A percentile compares a stretch with the other conserved stretches of the same genome.
Evolutionary conservation across 2,329 filamentous ascomycete genomes (phyloP).

Genomic region (Ustulina deusta): DNA sequence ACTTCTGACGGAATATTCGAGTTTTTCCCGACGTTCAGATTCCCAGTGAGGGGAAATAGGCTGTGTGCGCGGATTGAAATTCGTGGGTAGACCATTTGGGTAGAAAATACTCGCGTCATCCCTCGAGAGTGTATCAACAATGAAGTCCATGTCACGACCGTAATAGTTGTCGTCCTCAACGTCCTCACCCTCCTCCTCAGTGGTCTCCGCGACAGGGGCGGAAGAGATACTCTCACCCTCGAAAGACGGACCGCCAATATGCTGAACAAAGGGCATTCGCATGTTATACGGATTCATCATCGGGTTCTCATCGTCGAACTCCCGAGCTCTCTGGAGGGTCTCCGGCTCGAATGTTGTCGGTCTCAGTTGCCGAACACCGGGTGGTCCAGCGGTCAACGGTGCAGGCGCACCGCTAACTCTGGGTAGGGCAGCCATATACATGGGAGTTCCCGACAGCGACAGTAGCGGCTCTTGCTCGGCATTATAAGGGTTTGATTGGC

Average conservation of each 20-base stretch:
- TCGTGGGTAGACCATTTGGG: constrained; percentile 48
- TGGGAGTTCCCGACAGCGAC: constrained; percentile 37
- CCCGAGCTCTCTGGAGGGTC: constrained; percentile 43
- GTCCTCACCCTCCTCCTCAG: background rate
- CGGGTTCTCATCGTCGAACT: constrained; percentile 38
- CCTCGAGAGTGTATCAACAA: constrained; percentile 50
- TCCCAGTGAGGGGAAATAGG: constrained; percentile 46
- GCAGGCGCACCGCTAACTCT: constrained; percentile 58
- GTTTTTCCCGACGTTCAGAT: constrained; percentile 20
- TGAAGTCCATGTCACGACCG: constrained; percentile 27
- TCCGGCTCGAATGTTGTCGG: constrained; percentile 58
- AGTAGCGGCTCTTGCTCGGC: constrained; percentile 33
- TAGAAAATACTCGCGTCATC: constrained; percentile 51
- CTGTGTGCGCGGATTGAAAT: constrained; percentile 44
- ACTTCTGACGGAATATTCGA: constrained; percentile 39
- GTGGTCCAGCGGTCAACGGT: constrained; percentile 66
- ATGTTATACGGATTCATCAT: constrained; percentile 35
- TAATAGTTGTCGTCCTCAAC: background rate
- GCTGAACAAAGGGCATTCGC: constrained; percentile 25
- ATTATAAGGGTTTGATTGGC: constrained; percentile 2
- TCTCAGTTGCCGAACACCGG: constrained; percentile 64
- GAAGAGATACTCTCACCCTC: constrained; percentile 34
- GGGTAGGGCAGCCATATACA: constrained; percentile 44
- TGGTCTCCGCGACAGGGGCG: constrained; percentile 1
- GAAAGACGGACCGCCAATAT: constrained; percentile 24